A percentile compares a stretch with the other conserved stretches of the same genome.
phyloP scores from a whole-genome alignment of 164 flowering plant species.

The Piper betle region DNA sequence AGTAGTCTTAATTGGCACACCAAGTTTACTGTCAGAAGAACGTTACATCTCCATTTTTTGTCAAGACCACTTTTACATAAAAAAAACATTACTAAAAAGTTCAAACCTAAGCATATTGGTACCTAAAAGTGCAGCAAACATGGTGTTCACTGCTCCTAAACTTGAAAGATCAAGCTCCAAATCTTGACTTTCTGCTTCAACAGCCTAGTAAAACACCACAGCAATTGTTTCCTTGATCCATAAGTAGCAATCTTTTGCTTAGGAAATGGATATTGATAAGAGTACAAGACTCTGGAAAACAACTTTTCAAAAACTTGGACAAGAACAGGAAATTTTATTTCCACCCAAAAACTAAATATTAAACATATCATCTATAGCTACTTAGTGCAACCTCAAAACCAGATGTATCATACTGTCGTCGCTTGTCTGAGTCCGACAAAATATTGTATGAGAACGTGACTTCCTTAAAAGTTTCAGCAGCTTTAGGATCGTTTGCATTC shows the following conservation, averaged over 20 bases:
- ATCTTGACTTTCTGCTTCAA: slow-evolving; percentile 81
- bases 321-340: too few relatives aligned
- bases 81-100: neutral
- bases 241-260: neutral
- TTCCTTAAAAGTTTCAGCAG: slow-evolving; percentile 88
- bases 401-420: slow-evolving; percentile 77
- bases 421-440: slow-evolving; percentile 79
- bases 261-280: neutral
- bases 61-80: neutral
- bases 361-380: neutral
- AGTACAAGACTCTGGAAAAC: neutral
- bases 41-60: neutral
- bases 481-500: slow-evolving; percentile 90
- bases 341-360: too few relatives aligned
- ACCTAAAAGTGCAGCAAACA: slow-evolving; percentile 98
- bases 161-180: slow-evolving; percentile 95
- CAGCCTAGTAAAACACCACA: slow-evolving; percentile 35
- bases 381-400: slow-evolving; percentile 70
- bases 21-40: slow-evolving; percentile 54
- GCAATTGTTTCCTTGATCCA: neutral
- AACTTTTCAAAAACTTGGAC: too few relatives aligned
- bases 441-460: slow-evolving; percentile 81
- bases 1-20: slow-evolving; percentile 93
- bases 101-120: neutral
- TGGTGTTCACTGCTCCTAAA: slow-evolving; percentile 84